Evolutionary conservation across 106 monocot genomes (phyloP), one percentile per base, ranked within the genome.

Genomic region (Dioscorea dumetorum): DNA sequence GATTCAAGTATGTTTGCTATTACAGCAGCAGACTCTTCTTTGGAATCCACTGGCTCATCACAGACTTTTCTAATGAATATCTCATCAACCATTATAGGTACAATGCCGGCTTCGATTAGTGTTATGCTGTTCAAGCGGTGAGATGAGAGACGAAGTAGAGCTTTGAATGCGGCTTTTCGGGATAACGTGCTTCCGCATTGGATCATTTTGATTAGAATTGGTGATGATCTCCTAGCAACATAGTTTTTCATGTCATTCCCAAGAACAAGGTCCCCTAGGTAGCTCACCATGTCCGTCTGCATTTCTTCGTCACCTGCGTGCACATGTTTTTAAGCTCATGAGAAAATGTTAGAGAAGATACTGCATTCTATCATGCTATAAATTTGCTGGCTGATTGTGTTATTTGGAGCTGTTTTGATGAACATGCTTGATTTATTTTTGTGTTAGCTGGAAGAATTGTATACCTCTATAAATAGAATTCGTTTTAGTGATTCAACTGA

Each of bases 1-100:
- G 80, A 86, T 62, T 86, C 72, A 11, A 86, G 67, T 34, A 90
- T 70, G 71, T 90, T 83, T 6, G 78, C 73, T 9, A 90, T 71
- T 67, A 90, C 67, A 1, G 63, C 52, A 9, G 75, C 61, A 12
- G 80, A 68, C 24, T 77, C 67, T 57, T 67, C 76, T 62, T 73
- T 78, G 12, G 75, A 72, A 50, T 70, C 41, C 33, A 68, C 71
- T 5, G 69, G 49, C 49, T 63, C 69, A 12, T 69, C 62, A 35
- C 62, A n/a, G 18, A 69, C 70, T 53, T 51, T 72, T 3, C 62
- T 19, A 10, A 49, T 76, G 70, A 90, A 78, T 21, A 86, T 62
- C 62, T 80, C 80, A 50, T 80, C 73, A 7, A 69, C 66, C 69
- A 82, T 75, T 67, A 67, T 28, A 0, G 79, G 83, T 14, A 78